Conservation (phyloP, 106 monocot species). For the Acorus calamus region DNA sequence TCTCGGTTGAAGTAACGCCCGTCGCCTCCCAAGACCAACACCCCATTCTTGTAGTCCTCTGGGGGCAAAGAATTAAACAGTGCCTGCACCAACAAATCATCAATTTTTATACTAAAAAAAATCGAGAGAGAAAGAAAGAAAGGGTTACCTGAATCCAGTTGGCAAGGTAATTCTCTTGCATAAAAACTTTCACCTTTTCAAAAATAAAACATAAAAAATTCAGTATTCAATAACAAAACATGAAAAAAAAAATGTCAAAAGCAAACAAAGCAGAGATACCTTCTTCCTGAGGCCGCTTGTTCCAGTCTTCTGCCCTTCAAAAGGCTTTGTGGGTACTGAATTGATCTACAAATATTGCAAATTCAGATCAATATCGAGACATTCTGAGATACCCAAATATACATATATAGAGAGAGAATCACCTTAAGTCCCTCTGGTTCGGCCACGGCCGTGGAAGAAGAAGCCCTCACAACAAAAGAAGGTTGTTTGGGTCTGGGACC, state of each 20-base stretch:
- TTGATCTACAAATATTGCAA: conserved; percentile 35
- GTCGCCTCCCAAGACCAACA: conserved; percentile 89
- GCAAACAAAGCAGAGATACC: conserved; percentile 18
- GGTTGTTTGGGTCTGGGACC: too few relatives aligned
- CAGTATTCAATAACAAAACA: conserved; percentile 6
- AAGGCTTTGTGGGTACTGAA: conserved; percentile 76
- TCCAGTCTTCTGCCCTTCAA: conserved; percentile 98
- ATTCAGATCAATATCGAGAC: background rate
- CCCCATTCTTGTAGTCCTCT: conserved; percentile 68
- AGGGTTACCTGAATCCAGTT: conserved; percentile 90
- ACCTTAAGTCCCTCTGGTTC: conserved; percentile 28
- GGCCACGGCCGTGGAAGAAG: conserved; percentile 10
- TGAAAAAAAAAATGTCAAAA: background rate
- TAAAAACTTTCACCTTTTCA: conserved; percentile 81
- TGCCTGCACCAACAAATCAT: conserved; percentile 33
- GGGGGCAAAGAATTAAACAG: conserved; percentile 76
- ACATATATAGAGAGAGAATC: background rate
- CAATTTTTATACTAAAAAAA: background rate
- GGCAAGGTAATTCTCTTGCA: conserved; percentile 76
- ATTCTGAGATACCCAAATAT: too few relatives aligned
- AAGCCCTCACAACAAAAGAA: too few relatives aligned
- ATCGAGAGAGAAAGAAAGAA: background rate
- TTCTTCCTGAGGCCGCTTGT: conserved; percentile 95
- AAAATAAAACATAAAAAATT: background rate
- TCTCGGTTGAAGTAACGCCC: conserved; percentile 95